Evolutionary conservation across 2,329 filamentous ascomycete genomes (phyloP), one percentile per base, ranked within the genome.

Genomic region (Coniochaeta hoffmannii): DNA sequence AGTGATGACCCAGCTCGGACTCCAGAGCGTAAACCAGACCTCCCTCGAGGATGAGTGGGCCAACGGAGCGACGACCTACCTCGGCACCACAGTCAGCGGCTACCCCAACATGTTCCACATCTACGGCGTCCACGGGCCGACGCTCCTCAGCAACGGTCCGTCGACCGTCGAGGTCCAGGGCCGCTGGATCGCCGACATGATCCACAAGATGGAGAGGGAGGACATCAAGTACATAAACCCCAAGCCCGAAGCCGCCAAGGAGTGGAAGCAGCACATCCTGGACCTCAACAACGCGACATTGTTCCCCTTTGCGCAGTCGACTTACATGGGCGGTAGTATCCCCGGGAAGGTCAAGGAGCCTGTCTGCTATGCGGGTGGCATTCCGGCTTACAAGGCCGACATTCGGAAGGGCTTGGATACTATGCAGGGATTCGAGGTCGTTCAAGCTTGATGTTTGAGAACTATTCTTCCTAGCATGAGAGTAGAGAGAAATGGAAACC

Each of bases 81-180:
- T 60, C 4, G 57, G 59, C n/a, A 31, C 60, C 10, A 60, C 57
- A 5, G 55, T 59, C 31, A 56, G 51, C 35, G 57, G 38, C 32
- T 59, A 58, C 9, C 60, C 59, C 0, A 80, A 80, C 53, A 77
- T 79, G 66, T 74, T 75, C 56, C 72, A 74, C 46, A 50, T 32
- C 26, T 50, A 50, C 26, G 46, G 46, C n/a, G 5, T 14, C 2
- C 46, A 50, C 15, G 46, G 24, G 14, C 46, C 46, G 14, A 50
- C 46, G 15, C n/a, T 24, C 6, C 22, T 50, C 3, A 17, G n/a
- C 24, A 50, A 30, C 26, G 46, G 46, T 3, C 46, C 46, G 8
- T 2, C 46, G 26, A 22, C n/a, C 3, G 26, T 31, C 24, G 46
- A 50, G 46, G 30, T 31, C 14, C 46, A 50, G 30, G 46, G 46